A percentile compares a stretch with the other conserved stretches of the same genome.
Conservation (phyloP, 192 early-diverging fungal species). For the Obelidium mucronatum region DNA sequence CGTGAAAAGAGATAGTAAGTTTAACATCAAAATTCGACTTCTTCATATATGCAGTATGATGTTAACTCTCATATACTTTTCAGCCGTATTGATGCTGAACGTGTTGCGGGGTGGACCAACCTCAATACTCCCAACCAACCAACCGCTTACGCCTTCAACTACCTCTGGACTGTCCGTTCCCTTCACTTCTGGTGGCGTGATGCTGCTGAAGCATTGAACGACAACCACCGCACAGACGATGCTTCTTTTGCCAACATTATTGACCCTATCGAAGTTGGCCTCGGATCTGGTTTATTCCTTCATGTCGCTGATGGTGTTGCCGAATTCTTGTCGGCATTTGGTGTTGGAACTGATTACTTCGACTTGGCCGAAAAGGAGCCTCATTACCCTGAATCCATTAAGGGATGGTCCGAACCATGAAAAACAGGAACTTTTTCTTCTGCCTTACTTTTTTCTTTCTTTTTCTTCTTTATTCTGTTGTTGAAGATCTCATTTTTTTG, state of each 20-base stretch:
- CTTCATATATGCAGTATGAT: background rate
- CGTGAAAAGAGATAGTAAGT: conserved; percentile 28
- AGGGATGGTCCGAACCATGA: conserved; percentile 9
- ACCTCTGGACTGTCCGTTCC: conserved; percentile 37
- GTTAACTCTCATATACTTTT: background rate
- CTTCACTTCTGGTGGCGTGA: conserved; percentile 42
- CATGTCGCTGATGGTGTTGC: conserved; percentile 17
- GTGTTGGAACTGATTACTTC: conserved; percentile 19
- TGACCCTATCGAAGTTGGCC: conserved; percentile 33
- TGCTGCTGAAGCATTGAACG: conserved; percentile 19
- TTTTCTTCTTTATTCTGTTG: background rate
- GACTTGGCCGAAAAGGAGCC: conserved; percentile 34
- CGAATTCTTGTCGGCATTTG: conserved; percentile 6
- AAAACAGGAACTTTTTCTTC: background rate
- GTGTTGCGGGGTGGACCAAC: conserved; percentile 28
- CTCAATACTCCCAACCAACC: conserved; percentile 26
- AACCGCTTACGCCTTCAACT: conserved; percentile 35
- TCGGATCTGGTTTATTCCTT: conserved; percentile 16
- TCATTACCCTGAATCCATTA: conserved; percentile 32
- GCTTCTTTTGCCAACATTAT: conserved; percentile 37
- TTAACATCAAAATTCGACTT: background rate
- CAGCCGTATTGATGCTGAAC: conserved; percentile 28
- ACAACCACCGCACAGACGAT: background rate
- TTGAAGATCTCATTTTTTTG: conserved; percentile 13
- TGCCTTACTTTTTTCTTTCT: no score